phyloP scores from a whole-genome alignment of 202 grass and related monocot species.

The Digitaria exilis region DNA sequence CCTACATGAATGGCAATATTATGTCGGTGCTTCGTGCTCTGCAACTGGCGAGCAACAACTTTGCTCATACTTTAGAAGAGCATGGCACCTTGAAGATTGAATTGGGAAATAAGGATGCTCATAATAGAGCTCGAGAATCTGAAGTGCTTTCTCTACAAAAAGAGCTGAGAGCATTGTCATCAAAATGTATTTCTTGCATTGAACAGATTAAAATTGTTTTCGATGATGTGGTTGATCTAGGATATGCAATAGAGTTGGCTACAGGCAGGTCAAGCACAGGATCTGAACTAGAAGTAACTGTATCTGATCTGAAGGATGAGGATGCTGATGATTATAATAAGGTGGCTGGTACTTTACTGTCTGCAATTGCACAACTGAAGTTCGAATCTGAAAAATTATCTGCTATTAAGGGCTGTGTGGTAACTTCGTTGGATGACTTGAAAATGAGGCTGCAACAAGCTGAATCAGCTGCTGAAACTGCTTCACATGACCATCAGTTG shows the following conservation, averaged over 20 bases:
- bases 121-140: conserved; percentile 65
- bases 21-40: conserved; percentile 53
- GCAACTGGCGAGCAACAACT: conserved; percentile 58
- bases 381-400: conserved; percentile 39
- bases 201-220: conserved; percentile 55
- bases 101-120: conserved; percentile 60
- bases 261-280: conserved; percentile 40
- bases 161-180: conserved; percentile 54
- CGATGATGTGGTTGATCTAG: conserved; percentile 46
- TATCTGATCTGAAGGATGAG: conserved; percentile 43
- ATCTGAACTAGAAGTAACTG: conserved; percentile 42
- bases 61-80: conserved; percentile 65
- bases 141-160: conserved; percentile 66
- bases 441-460: conserved; percentile 67
- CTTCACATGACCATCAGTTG: conserved; percentile 54
- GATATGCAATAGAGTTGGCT: conserved; percentile 51
- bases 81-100: conserved; percentile 64
- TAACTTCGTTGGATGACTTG: conserved; percentile 55
- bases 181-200: conserved; percentile 63
- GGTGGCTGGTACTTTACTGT: conserved; percentile 56
- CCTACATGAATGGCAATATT: conserved; percentile 64
- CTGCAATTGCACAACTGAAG: conserved; percentile 45
- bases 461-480: conserved; percentile 65
- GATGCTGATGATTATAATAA: conserved; percentile 49
- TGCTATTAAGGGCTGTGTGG: conserved; percentile 41